phyloP scores from a whole-genome alignment of 2,329 filamentous ascomycete species.

The Akanthomyces muscarius region DNA sequence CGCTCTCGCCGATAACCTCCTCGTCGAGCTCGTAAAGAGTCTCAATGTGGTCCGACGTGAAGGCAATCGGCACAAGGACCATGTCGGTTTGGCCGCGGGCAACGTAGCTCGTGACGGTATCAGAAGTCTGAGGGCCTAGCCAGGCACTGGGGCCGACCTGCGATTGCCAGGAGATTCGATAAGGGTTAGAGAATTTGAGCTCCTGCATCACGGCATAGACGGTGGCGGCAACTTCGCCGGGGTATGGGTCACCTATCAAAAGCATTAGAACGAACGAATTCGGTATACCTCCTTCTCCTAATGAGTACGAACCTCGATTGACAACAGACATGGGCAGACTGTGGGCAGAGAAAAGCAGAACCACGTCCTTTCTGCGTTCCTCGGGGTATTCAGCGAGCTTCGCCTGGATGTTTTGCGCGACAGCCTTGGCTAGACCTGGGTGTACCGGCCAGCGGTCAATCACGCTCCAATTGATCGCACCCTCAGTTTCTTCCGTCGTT shows the following conservation, averaged over 20 bases:
- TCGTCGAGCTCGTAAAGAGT: slow-evolving; percentile 91
- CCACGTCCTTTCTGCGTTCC: slow-evolving; percentile 72
- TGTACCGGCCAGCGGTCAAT: slow-evolving; percentile 98
- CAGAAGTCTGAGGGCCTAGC: slow-evolving; percentile 89
- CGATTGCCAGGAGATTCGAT: slow-evolving; percentile 95
- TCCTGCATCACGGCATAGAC: slow-evolving; percentile 96
- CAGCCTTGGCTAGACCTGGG: slow-evolving; percentile 81
- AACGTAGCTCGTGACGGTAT: slow-evolving; percentile 84
- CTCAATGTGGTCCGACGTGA: slow-evolving; percentile 98
- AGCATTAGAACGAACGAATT: slow-evolving; percentile 27
- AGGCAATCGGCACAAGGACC: slow-evolving; percentile 89
- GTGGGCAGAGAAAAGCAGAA: slow-evolving; percentile 91
- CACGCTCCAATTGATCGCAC: slow-evolving; percentile 89
- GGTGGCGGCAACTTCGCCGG: slow-evolving; percentile 90
- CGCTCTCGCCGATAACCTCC: slow-evolving; percentile 88
- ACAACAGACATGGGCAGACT: slow-evolving; percentile 96
- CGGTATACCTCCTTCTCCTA: neutral
- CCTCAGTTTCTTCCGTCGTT: slow-evolving; percentile 50
- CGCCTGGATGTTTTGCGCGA: slow-evolving; percentile 86
- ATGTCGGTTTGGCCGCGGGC: slow-evolving; percentile 89
- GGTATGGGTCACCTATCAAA: slow-evolving; percentile 79
- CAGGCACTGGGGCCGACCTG: slow-evolving; percentile 94
- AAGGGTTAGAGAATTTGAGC: slow-evolving; percentile 82
- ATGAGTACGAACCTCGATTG: slow-evolving; percentile 64
- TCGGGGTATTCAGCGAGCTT: slow-evolving; percentile 80